Conservation (phyloP, 257 asterid genomes). For the Avicennia marina region DNA sequence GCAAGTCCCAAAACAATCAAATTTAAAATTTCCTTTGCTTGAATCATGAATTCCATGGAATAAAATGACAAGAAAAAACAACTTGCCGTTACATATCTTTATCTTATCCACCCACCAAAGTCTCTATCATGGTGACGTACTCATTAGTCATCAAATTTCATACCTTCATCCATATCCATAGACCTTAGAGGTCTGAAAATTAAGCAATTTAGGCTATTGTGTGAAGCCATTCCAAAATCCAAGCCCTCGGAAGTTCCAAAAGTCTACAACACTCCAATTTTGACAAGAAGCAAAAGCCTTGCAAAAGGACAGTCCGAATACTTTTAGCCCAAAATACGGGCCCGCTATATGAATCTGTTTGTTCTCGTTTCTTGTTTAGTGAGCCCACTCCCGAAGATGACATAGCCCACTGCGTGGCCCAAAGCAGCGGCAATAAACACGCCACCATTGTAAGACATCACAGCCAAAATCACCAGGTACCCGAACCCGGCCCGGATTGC, state of each 20-base stretch:
- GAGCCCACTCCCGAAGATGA: slow-evolving; percentile 50
- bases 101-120: background rate
- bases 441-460: slow-evolving; percentile 73
- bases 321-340: too few relatives aligned
- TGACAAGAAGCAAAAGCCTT: too few relatives aligned
- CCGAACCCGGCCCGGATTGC: slow-evolving; percentile 72
- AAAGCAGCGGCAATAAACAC: slow-evolving; percentile 55
- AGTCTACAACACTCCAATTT: too few relatives aligned
- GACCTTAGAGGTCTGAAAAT: too few relatives aligned
- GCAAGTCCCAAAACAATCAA: background rate
- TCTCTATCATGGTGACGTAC: background rate
- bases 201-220: too few relatives aligned
- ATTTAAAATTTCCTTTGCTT: background rate
- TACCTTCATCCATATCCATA: too few relatives aligned
- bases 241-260: too few relatives aligned
- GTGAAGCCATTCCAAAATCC: too few relatives aligned
- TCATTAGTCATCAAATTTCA: background rate
- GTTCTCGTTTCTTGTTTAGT: slow-evolving; percentile 24
- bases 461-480: slow-evolving; percentile 68
- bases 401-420: slow-evolving; percentile 70
- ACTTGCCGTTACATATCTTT: background rate
- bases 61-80: too few relatives aligned
- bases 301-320: too few relatives aligned
- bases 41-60: too few relatives aligned
- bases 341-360: background rate